Base-by-base conservation (phyloP, 495 filamentous ascomycete species). In the Aspergillus diversus region DNA sequence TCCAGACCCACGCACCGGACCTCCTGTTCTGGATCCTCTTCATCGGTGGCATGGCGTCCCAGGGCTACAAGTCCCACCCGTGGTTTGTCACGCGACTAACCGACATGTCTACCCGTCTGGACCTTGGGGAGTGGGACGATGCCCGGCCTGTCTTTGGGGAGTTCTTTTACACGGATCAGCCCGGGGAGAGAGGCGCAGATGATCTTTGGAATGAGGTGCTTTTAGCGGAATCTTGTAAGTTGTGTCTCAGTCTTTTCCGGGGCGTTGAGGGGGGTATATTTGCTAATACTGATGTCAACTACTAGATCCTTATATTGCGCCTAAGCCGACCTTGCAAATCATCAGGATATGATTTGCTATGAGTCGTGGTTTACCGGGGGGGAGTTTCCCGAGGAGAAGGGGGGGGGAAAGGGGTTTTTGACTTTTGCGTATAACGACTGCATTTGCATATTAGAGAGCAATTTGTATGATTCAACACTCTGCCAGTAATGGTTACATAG, bases 161-260 rank as follows among this genome's bases (percentile, higher is more conserved):
- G 3, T 54, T 54, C 11, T 54, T 54, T 13, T 54, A 54, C 16
- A 54, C 51, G 4, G 51, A 54, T 4, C 51, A 54, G 27, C 51
- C 51, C 16, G 51, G 32, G 12, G 51, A 54, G 31, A 54, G 8
- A 13, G 51, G 32, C 8, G 51, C 51, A 31, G 51, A 54, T 7
- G 34, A 54, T 34, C 16, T 54, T 21, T 54, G 51, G 51, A 33
- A 34, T 54, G 51, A 54, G 51, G 51, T 54, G 9, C 51, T 54
- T 54, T 34, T 54, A 13, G 32, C 51, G 31, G 51, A 33, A 5
- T 33, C 51, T 33, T 54, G 21, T 27, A 27, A 1, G 21, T 27
- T 27, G 21, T 27, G 21, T 27, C 21, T 27, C 21, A 27, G 21
- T 27, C 21, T 27, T 27, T 27, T 2, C 1, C 21, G 21, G 21